Evolutionary conservation across 2,329 filamentous ascomycete genomes (phyloP).

Genomic region (Lachnellula occidentalis): DNA sequence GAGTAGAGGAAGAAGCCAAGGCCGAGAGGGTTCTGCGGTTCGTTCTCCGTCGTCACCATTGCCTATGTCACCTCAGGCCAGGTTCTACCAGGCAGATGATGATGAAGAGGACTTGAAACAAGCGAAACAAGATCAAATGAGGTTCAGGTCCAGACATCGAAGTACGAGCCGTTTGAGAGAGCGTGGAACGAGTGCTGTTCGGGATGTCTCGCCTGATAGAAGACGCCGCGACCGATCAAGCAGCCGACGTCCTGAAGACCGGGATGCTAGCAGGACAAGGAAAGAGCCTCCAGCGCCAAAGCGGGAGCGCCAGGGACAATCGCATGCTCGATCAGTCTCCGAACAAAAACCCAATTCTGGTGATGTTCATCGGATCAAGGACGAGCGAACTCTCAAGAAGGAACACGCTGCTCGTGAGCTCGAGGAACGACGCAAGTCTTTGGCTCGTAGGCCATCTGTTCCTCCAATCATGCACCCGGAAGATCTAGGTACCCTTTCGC

Average conservation of each 20-base stretch:
- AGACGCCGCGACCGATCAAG: slow-evolving; percentile 29
- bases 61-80: slow-evolving; percentile 60
- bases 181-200: slow-evolving; percentile 27
- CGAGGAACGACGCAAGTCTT: slow-evolving; percentile 78
- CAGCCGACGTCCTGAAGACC: slow-evolving; percentile 25
- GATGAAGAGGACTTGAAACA: slow-evolving; percentile 58
- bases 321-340: slow-evolving; percentile 36
- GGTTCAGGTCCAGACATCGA: slow-evolving; percentile 50
- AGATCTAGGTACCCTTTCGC: slow-evolving; percentile 38
- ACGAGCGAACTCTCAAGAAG: slow-evolving; percentile 61
- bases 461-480: slow-evolving; percentile 74
- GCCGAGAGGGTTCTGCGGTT: slow-evolving; percentile 51
- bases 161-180: slow-evolving; percentile 42
- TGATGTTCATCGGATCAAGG: slow-evolving; percentile 50
- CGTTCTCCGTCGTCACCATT: slow-evolving; percentile 77
- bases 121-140: slow-evolving; percentile 49
- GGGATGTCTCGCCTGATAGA: slow-evolving; percentile 27
- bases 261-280: slow-evolving; percentile 20
- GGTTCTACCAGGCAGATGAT: slow-evolving; percentile 45
- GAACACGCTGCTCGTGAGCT: slow-evolving; percentile 77
- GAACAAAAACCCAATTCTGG: slow-evolving; percentile 46
- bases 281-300: slow-evolving; percentile 20
- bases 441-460: slow-evolving; percentile 73
- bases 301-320: slow-evolving; percentile 14
- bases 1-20: slow-evolving; percentile 56